A percentile compares a stretch with the other conserved stretches of the same genome.
Conservation (phyloP, 345 rosid species). For the Boechera retrofracta region DNA sequence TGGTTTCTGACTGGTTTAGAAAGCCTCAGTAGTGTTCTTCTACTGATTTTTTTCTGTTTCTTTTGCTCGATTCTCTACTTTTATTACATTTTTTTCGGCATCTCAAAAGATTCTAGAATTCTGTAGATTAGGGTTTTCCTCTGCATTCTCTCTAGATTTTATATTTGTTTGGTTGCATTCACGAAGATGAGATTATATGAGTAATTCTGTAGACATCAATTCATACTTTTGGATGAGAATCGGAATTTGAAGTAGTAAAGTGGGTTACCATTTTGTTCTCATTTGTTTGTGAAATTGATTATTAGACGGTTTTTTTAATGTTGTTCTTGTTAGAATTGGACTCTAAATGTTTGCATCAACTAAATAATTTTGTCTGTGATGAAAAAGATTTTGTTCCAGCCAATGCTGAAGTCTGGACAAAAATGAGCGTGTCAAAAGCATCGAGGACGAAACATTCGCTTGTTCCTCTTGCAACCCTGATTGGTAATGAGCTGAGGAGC, state of each 20-base stretch:
- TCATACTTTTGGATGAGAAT: neutral
- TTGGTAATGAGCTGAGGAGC: constrained; percentile 90
- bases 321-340: neutral
- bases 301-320: too few relatives aligned
- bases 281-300: neutral
- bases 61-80: constrained; percentile 27
- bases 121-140: constrained; percentile 38
- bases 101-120: constrained; percentile 19
- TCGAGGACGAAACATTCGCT: constrained; percentile 71
- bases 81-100: neutral
- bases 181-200: neutral
- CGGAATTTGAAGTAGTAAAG: neutral
- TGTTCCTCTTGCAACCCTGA: constrained; percentile 89
- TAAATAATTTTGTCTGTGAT: constrained; percentile 20
- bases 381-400: constrained; percentile 32
- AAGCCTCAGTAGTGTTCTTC: neutral
- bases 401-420: constrained; percentile 59
- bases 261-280: neutral
- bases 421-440: constrained; percentile 75
- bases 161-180: neutral
- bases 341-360: neutral
- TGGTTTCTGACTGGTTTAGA: neutral
- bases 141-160: neutral
- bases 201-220: neutral
- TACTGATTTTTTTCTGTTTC: neutral